Percentiles rank a stretch among this genome's conserved stretches.
These are phyloP conservation scores for Metschnikowia sp. DNA, from an alignment of 805 yeast genomes.

Conservation along the genomic window DNA sequence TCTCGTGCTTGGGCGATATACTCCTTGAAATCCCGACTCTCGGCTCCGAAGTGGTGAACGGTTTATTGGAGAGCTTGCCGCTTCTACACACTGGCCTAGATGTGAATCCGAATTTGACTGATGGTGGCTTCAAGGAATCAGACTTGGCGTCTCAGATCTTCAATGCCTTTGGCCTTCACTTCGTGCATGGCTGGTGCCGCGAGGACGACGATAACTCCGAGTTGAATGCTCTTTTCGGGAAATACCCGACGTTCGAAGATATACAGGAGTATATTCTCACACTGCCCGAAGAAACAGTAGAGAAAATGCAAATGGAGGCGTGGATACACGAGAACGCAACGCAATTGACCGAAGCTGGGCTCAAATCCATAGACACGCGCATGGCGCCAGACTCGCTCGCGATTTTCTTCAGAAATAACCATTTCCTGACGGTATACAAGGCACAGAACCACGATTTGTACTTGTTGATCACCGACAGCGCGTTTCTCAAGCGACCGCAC, in stretches of 20 bases:
- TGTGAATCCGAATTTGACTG: conserved; percentile 62
- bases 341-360: conserved; percentile 73
- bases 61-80: conserved; percentile 56
- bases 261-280: conserved; percentile 54
- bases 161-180: conserved; percentile 50
- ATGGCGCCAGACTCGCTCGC: conserved; percentile 54
- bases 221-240: conserved; percentile 15
- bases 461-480: conserved; percentile 70
- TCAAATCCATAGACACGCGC: conserved; percentile 41
- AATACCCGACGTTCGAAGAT: conserved; percentile 43
- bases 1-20: conserved; percentile 49
- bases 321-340: conserved; percentile 62
- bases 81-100: conserved; percentile 64
- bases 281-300: conserved; percentile 6
- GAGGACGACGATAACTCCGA: conserved; percentile 13
- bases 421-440: conserved; percentile 70
- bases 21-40: conserved; percentile 22
- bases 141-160: conserved; percentile 57
- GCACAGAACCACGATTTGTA: conserved; percentile 48
- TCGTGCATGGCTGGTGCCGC: conserved; percentile 81
- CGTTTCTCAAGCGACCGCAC: conserved; percentile 41
- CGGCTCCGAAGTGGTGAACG: conserved; percentile 16
- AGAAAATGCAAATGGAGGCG: conserved; percentile 19
- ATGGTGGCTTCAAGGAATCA: conserved; percentile 49
- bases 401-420: conserved; percentile 86